phyloP scores from a whole-genome alignment of 2,329 filamentous ascomycete genomes.

The Colletotrichum sojae region DNA sequence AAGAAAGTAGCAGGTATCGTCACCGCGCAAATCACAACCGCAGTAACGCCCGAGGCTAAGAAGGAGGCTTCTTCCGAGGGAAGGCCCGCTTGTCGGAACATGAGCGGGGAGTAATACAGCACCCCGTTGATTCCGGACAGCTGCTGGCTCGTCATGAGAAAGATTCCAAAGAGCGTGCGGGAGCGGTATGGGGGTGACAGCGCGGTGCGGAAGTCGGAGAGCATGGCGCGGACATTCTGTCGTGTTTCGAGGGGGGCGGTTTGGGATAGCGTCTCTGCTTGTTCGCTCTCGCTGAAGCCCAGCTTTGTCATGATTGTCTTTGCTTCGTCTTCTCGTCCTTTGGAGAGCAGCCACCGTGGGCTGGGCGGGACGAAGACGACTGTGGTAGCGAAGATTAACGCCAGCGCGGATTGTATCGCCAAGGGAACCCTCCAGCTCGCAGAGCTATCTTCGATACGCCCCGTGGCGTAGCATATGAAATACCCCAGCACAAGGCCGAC shows the following conservation, averaged over 20 bases:
- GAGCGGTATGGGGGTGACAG: conserved; percentile 52
- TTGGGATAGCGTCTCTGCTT: conserved; percentile 9
- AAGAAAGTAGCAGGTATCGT: conserved; percentile 68
- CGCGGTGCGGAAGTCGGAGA: conserved; percentile 46
- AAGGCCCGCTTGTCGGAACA: conserved; percentile 73
- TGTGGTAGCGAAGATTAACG: conserved; percentile 48
- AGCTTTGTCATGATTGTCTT: conserved; percentile 16
- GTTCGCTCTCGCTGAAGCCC: conserved; percentile 17
- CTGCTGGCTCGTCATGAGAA: conserved; percentile 69
- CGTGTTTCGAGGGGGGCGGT: conserved; percentile 31
- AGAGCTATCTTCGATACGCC: conserved; percentile 56
- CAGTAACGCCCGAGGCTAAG: conserved; percentile 71
- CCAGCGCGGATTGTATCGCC: conserved; percentile 53
- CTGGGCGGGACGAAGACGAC: conserved; percentile 61
- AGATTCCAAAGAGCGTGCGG: conserved; percentile 67
- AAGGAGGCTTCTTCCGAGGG: conserved; percentile 66
- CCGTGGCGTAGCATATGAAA: conserved; percentile 73
- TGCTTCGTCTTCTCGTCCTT: conserved; percentile 60
- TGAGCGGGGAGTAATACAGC: conserved; percentile 71
- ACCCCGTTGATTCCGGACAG: conserved; percentile 73
- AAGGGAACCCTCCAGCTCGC: conserved; percentile 71
- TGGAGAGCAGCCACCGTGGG: conserved; percentile 69
- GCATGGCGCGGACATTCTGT: conserved; percentile 46
- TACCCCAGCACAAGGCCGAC: conserved; percentile 68
- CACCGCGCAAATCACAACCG: conserved; percentile 67